A percentile compares a stretch with the other conserved stretches of the same genome.
Conservation (phyloP, 768 basidiomycete genomes). For the Boletus vinaceobasis region DNA sequence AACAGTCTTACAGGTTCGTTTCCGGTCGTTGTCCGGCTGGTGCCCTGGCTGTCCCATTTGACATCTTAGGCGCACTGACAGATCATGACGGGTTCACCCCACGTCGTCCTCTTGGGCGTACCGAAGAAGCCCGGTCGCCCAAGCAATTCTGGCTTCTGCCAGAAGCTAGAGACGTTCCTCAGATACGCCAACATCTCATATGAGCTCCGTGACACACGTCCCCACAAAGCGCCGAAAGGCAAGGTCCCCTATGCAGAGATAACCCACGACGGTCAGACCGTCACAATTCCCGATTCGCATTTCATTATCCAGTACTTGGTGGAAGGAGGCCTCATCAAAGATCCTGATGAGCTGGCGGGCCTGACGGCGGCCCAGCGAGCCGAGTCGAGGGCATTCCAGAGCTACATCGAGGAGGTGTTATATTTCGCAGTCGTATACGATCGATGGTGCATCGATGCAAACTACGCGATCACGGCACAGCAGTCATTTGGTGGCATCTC, state of each 20-base stretch:
- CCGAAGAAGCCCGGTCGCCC: conserved; percentile 20
- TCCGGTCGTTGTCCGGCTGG: no score
- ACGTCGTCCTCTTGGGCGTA: conserved; percentile 27
- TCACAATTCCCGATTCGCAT: conserved; percentile 30
- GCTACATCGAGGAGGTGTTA: conserved; percentile 30
- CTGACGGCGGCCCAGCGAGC: conserved; percentile 27
- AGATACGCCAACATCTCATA: conserved; percentile 25
- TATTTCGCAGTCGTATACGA: conserved; percentile 29
- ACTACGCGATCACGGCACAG: conserved; percentile 13
- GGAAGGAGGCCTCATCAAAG: conserved; percentile 20
- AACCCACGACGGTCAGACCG: conserved; percentile 17
- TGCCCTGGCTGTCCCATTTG: neutral
- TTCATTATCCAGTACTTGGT: conserved; percentile 34
- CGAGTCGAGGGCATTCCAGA: conserved; percentile 35
- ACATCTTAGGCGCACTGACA: neutral
- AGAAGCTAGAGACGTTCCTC: conserved; percentile 34
- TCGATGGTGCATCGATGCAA: conserved; percentile 29
- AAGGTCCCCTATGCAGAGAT: conserved; percentile 34
- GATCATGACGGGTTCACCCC: conserved; percentile 18
- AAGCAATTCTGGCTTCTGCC: conserved; percentile 32
- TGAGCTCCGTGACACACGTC: conserved; percentile 23
- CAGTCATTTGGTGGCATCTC: conserved; percentile 13
- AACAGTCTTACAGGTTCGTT: neutral
- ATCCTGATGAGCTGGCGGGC: conserved; percentile 27
- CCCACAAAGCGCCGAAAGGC: conserved; percentile 30